Conservation (phyloP, 208 protist genomes). For the Histomonas meleagridis region DNA sequence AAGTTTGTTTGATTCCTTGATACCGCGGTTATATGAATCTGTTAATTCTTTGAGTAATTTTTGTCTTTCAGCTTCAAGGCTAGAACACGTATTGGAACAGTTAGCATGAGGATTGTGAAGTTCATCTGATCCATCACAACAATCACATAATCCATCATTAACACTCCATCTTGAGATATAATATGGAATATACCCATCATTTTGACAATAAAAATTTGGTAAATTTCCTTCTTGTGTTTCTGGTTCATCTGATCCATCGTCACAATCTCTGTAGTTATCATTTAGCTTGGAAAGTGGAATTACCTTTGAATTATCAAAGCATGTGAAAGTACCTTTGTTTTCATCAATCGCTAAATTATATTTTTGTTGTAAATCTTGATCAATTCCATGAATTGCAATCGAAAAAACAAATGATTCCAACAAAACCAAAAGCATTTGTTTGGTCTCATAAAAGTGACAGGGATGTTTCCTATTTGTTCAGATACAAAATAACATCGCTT, state of each 20-base stretch:
- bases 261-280: neutral
- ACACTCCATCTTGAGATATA: conserved; percentile 2
- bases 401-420: neutral
- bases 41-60: neutral
- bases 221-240: neutral
- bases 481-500: no score
- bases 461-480: no score
- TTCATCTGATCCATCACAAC: conserved; percentile 9
- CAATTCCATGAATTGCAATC: neutral
- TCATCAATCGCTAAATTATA: neutral
- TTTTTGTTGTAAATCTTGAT: neutral
- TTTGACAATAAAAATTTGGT: conserved; percentile 22
- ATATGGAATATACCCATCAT: neutral
- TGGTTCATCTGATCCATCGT: conserved; percentile 16
- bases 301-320: neutral
- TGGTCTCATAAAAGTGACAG: no score
- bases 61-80: neutral
- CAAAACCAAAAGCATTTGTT: no score
- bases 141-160: conserved; percentile 14
- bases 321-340: neutral
- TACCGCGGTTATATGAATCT: neutral
- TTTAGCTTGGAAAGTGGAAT: neutral
- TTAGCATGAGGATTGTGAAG: neutral
- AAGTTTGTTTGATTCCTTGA: neutral
- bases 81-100: neutral